phyloP scores from a whole-genome alignment of 1,139 yeast genomes.

The Candida sanyaensis region DNA sequence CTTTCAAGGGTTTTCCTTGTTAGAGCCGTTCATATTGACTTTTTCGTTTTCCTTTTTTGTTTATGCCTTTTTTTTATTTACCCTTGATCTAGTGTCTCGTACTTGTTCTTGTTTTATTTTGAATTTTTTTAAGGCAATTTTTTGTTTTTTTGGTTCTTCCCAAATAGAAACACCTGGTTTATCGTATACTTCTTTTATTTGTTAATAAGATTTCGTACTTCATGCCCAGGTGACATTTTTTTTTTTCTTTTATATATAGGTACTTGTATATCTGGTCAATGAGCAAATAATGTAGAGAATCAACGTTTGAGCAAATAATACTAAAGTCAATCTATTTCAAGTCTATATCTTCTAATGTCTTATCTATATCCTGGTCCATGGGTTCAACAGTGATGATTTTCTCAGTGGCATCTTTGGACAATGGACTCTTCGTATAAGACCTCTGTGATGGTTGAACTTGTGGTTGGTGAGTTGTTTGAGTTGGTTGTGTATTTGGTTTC shows the following conservation, averaged over 20 bases:
- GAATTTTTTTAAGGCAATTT: conserved; percentile 20
- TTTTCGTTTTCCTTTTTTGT: conserved; percentile 11
- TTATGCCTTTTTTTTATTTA: conserved; percentile 11
- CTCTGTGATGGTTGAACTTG: background rate
- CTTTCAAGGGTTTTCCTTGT: conserved; percentile 18
- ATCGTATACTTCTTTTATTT: conserved; percentile 39
- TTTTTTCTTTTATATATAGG: background rate
- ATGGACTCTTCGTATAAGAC: conserved; percentile 12
- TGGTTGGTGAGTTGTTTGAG: background rate
- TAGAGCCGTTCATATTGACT: conserved; percentile 10
- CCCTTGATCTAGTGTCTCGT: conserved; percentile 25
- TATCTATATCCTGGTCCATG: conserved; percentile 5
- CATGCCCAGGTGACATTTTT: conserved; percentile 53
- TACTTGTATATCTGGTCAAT: background rate
- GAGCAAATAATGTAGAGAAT: background rate
- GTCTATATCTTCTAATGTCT: conserved; percentile 12
- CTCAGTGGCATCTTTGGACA: conserved; percentile 13
- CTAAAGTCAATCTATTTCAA: conserved; percentile 3
- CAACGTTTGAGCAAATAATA: too few relatives aligned
- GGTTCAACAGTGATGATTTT: conserved; percentile 5
- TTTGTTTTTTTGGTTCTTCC: conserved; percentile 39
- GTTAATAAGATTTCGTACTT: conserved; percentile 46
- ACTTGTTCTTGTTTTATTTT: conserved; percentile 19
- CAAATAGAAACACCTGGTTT: conserved; percentile 48
- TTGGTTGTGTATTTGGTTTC: background rate